Evolutionary conservation across 2,329 filamentous ascomycete genomes (phyloP).

Genomic region (Lanzia echinophila): DNA sequence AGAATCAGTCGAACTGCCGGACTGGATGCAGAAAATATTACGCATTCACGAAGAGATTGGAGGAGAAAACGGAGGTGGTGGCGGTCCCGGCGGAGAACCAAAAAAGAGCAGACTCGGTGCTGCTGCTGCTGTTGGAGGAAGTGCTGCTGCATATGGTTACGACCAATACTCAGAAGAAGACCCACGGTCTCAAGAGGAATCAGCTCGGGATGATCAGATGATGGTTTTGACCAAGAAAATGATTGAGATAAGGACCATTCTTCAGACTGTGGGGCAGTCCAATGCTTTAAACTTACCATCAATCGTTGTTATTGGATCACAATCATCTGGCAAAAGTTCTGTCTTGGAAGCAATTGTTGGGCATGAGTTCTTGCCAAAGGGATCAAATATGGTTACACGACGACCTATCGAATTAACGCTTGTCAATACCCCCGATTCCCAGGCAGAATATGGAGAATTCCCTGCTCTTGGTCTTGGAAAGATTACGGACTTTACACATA

Average conservation of each 20-base stretch:
- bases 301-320: conserved; percentile 98
- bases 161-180: conserved; percentile 62
- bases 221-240: conserved; percentile 99
- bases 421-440: conserved; percentile 84
- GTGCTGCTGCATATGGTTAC: conserved; percentile 73
- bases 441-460: conserved; percentile 91
- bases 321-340: conserved; percentile 97
- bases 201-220: conserved; percentile 92
- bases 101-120: conserved; percentile 55
- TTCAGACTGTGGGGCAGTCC: conserved; percentile 88
- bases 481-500: conserved; percentile 84
- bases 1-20: conserved; percentile 62
- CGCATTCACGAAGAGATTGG: conserved; percentile 54
- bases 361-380: conserved; percentile 95
- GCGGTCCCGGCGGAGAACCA: conserved; percentile 42
- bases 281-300: conserved; percentile 83
- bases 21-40: conserved; percentile 75
- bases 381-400: conserved; percentile 97
- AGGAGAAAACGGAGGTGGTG: conserved; percentile 30
- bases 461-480: conserved; percentile 84
- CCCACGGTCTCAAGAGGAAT: conserved; percentile 52
- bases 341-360: conserved; percentile 95
- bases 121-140: conserved; percentile 61
- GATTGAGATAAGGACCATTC: conserved; percentile 93
- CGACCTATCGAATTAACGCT: conserved; percentile 93